A percentile compares a stretch with the other conserved stretches of the same genome.
These are phyloP conservation scores for Scleroderma citrinum DNA, from an alignment of 768 basidiomycete species.

Conservation along the genomic window DNA sequence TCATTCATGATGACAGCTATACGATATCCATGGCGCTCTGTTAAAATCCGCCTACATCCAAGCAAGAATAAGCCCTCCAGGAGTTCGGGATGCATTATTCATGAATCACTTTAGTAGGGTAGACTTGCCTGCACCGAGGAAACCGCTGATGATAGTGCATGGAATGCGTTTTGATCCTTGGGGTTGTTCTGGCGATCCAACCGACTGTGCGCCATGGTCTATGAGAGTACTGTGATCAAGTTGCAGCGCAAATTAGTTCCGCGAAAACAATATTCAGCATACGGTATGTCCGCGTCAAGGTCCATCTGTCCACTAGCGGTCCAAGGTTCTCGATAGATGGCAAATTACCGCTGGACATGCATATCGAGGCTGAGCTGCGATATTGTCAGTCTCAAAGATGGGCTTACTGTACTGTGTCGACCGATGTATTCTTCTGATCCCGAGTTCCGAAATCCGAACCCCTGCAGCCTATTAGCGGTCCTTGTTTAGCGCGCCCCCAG, in stretches of 20 bases:
- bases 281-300: slow-evolving; percentile 59
- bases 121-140: slow-evolving; percentile 92
- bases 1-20: slow-evolving; percentile 99
- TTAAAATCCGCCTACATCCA: slow-evolving; percentile 68
- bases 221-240: slow-evolving; percentile 25
- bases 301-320: slow-evolving; percentile 33
- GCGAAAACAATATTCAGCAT: slow-evolving; percentile 19
- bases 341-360: too few species aligned
- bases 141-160: slow-evolving; percentile 91
- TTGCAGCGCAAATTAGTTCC: not conserved
- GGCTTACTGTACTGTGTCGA: too few species aligned
- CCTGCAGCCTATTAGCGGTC: too few species aligned
- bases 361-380: too few species aligned
- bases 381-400: too few species aligned
- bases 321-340: too few species aligned
- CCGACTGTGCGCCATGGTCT: slow-evolving; percentile 15
- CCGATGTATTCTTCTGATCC: too few species aligned
- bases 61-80: not conserved
- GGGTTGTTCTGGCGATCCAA: not conserved
- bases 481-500: too few species aligned
- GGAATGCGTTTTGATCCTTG: slow-evolving; percentile 49
- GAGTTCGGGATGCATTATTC: not conserved
- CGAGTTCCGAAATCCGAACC: too few species aligned
- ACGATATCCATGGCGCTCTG: slow-evolving; percentile 88
- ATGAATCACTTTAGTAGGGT: slow-evolving; percentile 74